Evolutionary conservation across 345 rosid genomes (phyloP), one percentile per base, ranked within the genome.

Genomic region (Gossypioides kirkii): DNA sequence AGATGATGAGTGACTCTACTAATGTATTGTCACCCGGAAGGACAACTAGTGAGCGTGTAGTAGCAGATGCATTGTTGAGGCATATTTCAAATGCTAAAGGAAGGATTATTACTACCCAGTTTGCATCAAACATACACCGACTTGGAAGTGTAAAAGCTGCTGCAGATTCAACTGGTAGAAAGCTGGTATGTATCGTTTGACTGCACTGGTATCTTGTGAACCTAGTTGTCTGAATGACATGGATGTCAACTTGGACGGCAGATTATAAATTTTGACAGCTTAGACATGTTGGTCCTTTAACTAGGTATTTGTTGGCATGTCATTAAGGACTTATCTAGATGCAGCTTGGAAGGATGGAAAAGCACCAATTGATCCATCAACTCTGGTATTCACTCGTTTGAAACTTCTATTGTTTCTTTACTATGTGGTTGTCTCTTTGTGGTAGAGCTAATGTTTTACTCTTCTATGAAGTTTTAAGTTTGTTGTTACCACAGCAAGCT

Each of bases 1-100:
- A 95, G 99, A 95, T 95, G 99, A 92, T 92, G 99, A 95, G 98
- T 59, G 99, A 95, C 83, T 95, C 99, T 23, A 95, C 99, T 74
- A 95, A 95, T 87, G 83, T 95, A 60, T 75, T 95, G 74, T 89
- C 99, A 49, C 97, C 98, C 61, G 99, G 99, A 80, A 91, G 99
- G 87, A 92, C 98, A 77, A 81, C 69, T 60, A 95, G 99, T 70
- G 98, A 95, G 81, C 84, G 84, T 42, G 86, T 84, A 61, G 99
- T 95, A 17, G 93, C 91, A 67, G 96, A 95, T 84, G 83, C 99
- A 72, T 75, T 95, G 61, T 77, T 83, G 79, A 89, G 94, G 81
- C 96, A 69, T 79, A 86, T 95, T 53, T 92, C 91, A 79, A 82
- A 83, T 74, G 88, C 94, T 49, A 87, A 91, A 83, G 99, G 99